These are phyloP conservation scores for Fraxinus platypoda DNA, from an alignment of 305 asterid species.

Conservation along the genomic window DNA sequence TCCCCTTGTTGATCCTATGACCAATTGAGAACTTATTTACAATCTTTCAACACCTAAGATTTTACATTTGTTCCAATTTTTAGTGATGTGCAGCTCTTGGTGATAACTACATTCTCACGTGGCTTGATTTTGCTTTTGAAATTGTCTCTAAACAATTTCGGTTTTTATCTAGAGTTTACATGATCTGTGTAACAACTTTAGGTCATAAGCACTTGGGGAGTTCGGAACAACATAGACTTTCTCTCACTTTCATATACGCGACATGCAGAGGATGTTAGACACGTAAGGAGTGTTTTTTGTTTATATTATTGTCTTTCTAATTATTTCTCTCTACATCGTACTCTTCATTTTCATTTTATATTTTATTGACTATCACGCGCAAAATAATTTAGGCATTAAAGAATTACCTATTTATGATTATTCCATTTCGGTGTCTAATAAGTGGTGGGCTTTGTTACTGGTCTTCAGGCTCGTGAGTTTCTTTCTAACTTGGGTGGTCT, in stretches of 20 bases:
- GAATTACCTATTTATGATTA: neutral
- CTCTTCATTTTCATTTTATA: neutral
- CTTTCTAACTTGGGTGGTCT: constrained; percentile 71
- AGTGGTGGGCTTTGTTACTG: neutral
- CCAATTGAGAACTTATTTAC: neutral
- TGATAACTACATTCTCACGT: neutral
- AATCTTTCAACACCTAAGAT: neutral
- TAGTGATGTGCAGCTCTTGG: neutral
- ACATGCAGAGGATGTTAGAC: constrained; percentile 74
- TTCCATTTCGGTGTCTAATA: neutral
- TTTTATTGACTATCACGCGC: constrained; percentile 2
- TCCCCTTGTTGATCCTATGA: neutral
- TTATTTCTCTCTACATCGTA: neutral
- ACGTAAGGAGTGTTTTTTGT: constrained; percentile 41
- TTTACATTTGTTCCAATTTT: neutral
- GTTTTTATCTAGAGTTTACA: constrained; percentile 18
- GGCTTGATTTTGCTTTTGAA: neutral
- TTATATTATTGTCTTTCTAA: neutral
- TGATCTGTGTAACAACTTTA: constrained; percentile 23
- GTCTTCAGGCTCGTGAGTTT: constrained; percentile 77
- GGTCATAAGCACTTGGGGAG: constrained; percentile 87
- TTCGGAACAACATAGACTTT: constrained; percentile 72
- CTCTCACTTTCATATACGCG: constrained; percentile 83
- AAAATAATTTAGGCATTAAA: neutral
- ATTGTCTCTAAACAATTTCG: neutral